Conservation (phyloP, 768 basidiomycete species). For the Gloeostereum incarnatum region DNA sequence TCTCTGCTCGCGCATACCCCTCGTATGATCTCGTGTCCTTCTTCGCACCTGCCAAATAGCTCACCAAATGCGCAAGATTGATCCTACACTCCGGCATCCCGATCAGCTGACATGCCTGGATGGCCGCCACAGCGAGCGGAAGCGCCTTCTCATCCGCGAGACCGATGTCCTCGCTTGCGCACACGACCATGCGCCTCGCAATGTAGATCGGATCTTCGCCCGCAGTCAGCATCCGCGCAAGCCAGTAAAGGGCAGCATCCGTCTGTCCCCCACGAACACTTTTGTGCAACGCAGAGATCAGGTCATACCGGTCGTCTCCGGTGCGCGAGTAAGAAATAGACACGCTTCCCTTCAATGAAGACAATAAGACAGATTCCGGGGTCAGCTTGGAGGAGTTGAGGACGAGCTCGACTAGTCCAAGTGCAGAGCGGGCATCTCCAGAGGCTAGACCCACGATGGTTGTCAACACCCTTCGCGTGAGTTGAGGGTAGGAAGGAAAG, state of each 20-base stretch:
- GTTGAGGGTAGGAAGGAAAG: constrained; percentile 17
- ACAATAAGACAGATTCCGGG: constrained; percentile 41
- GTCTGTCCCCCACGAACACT: constrained; percentile 70
- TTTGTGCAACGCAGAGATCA: constrained; percentile 83
- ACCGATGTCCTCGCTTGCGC: constrained; percentile 83
- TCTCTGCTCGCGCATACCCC: constrained; percentile 65
- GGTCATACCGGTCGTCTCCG: constrained; percentile 71
- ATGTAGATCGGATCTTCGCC: constrained; percentile 80
- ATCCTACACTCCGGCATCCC: constrained; percentile 83
- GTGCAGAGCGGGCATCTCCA: constrained; percentile 72
- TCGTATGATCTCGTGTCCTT: constrained; percentile 78
- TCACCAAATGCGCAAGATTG: constrained; percentile 67
- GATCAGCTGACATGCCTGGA: constrained; percentile 57
- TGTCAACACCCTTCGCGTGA: constrained; percentile 36
- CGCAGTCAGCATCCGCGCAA: constrained; percentile 72
- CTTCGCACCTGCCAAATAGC: constrained; percentile 73
- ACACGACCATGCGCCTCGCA: constrained; percentile 64
- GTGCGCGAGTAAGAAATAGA: constrained; percentile 64
- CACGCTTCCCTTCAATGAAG: constrained; percentile 51
- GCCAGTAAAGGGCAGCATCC: constrained; percentile 80
- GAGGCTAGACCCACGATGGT: constrained; percentile 44
- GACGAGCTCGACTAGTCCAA: constrained; percentile 69
- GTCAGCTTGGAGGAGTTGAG: constrained; percentile 31
- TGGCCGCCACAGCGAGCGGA: constrained; percentile 54
- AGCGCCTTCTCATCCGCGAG: constrained; percentile 72